Evolutionary conservation across 106 monocot genomes (phyloP), one percentile per base, ranked within the genome.

Genomic region (Platanthera zijinensis): DNA sequence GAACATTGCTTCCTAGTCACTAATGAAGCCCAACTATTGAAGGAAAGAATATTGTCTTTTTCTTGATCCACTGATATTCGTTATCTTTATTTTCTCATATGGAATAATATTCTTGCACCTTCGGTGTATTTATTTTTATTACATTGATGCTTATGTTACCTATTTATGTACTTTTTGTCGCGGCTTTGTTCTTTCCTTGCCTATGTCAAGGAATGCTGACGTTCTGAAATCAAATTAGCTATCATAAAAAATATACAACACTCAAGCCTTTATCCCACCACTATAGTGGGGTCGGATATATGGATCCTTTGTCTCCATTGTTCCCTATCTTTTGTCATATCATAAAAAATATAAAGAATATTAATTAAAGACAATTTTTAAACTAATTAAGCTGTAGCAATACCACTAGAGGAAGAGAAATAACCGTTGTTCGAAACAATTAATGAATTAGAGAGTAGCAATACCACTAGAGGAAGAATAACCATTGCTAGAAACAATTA

Each of bases 21-120:
- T 67, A 6, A 4, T 11, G 12, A 69, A 12, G 45, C 69, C 13
- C 12, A 69, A 39, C 5, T 19, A 69, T 69, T 69, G 32, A 63
- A 63, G 30, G 30, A 39, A 32, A 18, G 30, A 3, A 30, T 39
- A 39, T 39, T 39, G 11, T 66, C 0, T 3, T 10, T 66, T 32
- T 66, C 32, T 66, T 66, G 18, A 66, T 66, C 28, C 66, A 12
- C 66, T 70, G 70, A 48, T 48, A 18, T 70, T 70, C 48, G 48
- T 7, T 70, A 7, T 1, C 70, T 48, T 66, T 66, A 10, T 66
- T 66, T 66, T 25, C 11, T 66, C 18, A 61, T 18, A 7, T 56
- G 21, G 39, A 8, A 61, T 61, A 61, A 61, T 61, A 61, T 61
- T n/a, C 9, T 61, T 19, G 5, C 59, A 61, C 59, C 6, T n/a